Base-by-base conservation (phyloP, 306 rosid genomes). In the Prunus fruticosa region DNA sequence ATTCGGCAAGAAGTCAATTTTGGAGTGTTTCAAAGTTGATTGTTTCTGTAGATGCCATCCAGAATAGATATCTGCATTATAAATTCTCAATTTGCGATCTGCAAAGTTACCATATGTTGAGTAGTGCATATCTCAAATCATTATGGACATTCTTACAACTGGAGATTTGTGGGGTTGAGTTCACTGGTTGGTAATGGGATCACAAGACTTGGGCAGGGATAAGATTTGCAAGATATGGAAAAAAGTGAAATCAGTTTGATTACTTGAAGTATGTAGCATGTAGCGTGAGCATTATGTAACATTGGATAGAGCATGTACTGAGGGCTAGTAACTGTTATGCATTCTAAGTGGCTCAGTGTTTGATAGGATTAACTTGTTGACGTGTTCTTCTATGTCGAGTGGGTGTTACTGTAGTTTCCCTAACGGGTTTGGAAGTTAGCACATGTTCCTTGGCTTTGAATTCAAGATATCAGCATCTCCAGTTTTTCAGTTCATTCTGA, bases 61-160 rank as follows among this genome's bases (percentile, higher is more conserved):
- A 64, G 86, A 81, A 87, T 88, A 79, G 88, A 80, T 83, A 75
- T 70, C 73, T 83, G 88, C 88, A 71, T 91, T 75, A 78, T 65
- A 80, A 64, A 77, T 64, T 81, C 53, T 68, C 19, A 85, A 66
- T 80, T 32, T 51, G 67, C 74, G 27, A 60, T 76, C 73, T 83
- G 82, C 77, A 66, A 82, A 79, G 82, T 80, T 22, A 4, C 66
- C 79, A 68, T 76, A 74, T 73, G 80, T 71, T 80, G 73, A 79
- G 73, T 66, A 69, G 78, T 80, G 76, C 79, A 73, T 72, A 58
- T 82, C 41, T 63, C 81, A 58, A 79, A 69, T 80, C 64, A 74
- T 80, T 57, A 13, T 23, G 78, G 83, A 73, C 69, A 63, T 69
- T 68, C 77, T 70, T 82, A 45, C 82, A 74, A 69, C 52, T 79